Evolutionary conservation across 305 asterid species (phyloP), one percentile per base, ranked within the genome.

Genomic region (Fraxinus greggii): DNA sequence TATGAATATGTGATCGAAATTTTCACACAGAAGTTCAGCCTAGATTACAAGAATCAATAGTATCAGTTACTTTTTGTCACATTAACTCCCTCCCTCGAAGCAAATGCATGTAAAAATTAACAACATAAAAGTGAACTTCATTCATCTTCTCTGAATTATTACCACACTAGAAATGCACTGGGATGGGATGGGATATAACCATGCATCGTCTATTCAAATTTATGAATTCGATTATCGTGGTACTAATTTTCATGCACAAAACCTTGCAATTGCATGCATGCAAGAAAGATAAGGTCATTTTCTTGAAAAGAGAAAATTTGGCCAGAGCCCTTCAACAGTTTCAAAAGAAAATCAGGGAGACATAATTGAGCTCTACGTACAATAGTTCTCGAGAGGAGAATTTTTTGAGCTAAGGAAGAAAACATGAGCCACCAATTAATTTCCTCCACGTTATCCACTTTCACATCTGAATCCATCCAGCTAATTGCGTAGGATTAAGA

Each of bases 381-480:
- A 65, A 21, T 59, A 1, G 31, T 70, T 80, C 10, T 10, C 38
- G 79, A 65, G 75, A 23, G 28, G 79, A 36, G 75, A 36, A 54
- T 4, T 63, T 13, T 81, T 74, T 45, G 36, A 7, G 29, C 83
- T 45, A 74, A 17, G 65, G 65, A 10, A 45, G 15, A 13, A 69
- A 79, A 59, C 79, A 82, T 75, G 87, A 73, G 32, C 74, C 51
- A 48, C 79, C 81, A 74, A 76, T 56, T 12, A 77, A 0, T 9
- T 13, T 48, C 76, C 23, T 61, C 83, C 85, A 83, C 83, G 86
- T 78, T 81, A 10, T 10, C 78, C 12, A 2, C 35, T 29, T 15
- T 87, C 76, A 88, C 92, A 90, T 88, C 85, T 87, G 90, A 81
- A 92, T 89, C 94, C 95, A 92, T 79, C 85, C 79, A 15, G 85